Evolutionary conservation across 2,329 filamentous ascomycete genomes (phyloP).

Genomic region (Gyromitra esculenta): DNA sequence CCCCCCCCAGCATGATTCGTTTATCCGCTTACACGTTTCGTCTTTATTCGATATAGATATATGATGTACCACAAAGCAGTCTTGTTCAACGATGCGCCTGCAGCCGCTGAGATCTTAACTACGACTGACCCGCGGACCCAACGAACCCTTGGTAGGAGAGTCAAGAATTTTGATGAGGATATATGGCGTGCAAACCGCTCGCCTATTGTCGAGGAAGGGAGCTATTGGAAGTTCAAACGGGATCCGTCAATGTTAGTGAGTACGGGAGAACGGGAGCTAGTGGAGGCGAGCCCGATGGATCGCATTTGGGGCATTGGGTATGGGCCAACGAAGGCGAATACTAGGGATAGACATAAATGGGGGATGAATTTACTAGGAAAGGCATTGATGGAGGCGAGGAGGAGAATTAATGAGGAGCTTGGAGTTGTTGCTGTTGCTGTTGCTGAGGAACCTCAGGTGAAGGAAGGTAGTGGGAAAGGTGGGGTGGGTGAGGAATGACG

Average conservation of each 20-base stretch:
- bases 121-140: constrained; percentile 60
- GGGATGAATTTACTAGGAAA: constrained; percentile 73
- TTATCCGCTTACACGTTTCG: neutral
- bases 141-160: constrained; percentile 68
- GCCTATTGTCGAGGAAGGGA: constrained; percentile 65
- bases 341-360: constrained; percentile 65
- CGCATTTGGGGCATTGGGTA: constrained; percentile 75
- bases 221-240: constrained; percentile 58
- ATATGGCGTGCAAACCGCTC: constrained; percentile 67
- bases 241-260: constrained; percentile 65
- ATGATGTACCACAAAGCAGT: constrained; percentile 69
- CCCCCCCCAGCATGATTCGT: neutral
- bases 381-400: constrained; percentile 70
- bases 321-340: constrained; percentile 63
- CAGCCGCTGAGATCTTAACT: constrained; percentile 54
- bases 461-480: neutral
- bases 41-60: constrained; percentile 58
- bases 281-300: constrained; percentile 71
- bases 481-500: neutral
- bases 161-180: constrained; percentile 65
- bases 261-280: constrained; percentile 70
- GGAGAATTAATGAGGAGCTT: constrained; percentile 63
- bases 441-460: neutral
- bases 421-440: constrained; percentile 5
- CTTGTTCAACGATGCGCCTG: constrained; percentile 61